Evolutionary conservation across 2,329 filamentous ascomycete species (phyloP).

Genomic region (Cladosporium sp.): DNA sequence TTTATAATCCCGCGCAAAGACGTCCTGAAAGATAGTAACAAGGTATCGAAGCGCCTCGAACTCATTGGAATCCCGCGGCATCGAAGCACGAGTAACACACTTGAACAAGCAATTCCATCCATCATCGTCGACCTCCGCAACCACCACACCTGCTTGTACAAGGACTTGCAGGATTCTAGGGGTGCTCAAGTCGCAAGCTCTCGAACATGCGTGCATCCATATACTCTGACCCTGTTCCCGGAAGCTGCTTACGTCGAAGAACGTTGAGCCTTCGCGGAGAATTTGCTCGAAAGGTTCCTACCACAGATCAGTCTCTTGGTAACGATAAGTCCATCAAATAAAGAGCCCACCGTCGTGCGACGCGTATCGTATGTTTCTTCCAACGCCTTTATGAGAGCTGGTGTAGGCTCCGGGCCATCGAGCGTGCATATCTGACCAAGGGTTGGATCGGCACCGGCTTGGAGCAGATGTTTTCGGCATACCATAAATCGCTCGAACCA

Average conservation of each 20-base stretch:
- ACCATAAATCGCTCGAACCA: background rate
- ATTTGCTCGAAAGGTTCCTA: background rate
- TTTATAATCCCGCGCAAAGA: background rate
- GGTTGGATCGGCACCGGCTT: background rate
- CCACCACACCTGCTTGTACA: background rate
- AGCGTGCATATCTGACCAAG: background rate
- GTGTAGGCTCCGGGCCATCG: background rate
- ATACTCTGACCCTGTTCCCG: background rate
- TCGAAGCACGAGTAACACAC: background rate
- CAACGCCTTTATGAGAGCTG: background rate
- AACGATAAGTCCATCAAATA: too few species aligned
- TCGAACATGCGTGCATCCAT: background rate
- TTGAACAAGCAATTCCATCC: background rate
- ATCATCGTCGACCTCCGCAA: background rate
- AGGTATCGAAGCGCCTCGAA: background rate
- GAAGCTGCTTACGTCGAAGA: background rate
- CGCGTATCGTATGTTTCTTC: fast-evolving
- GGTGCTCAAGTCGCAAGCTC: too few species aligned
- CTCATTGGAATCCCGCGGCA: background rate
- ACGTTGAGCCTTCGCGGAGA: background rate
- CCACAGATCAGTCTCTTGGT: background rate
- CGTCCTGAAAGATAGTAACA: background rate
- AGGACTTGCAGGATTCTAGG: background rate
- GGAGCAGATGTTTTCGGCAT: background rate
- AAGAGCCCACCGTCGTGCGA: too few species aligned